phyloP scores from a whole-genome alignment of 73 alveolate genomes.

The Tetrahymena malaccensis region DNA sequence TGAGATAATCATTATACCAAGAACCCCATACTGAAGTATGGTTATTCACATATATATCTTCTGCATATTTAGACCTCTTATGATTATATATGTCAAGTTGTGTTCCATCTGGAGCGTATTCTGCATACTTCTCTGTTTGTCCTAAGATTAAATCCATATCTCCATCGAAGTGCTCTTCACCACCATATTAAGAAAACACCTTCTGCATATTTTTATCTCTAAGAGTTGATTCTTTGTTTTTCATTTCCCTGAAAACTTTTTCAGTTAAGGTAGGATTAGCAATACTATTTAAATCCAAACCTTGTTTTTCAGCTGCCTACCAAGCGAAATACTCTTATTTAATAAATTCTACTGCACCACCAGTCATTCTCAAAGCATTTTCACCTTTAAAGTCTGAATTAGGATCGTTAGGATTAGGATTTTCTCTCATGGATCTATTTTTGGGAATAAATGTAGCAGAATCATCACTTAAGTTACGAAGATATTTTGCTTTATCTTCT shows the following conservation, averaged over 20 bases:
- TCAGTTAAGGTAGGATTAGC: conserved; percentile 83
- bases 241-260: conserved; percentile 45
- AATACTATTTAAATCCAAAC: conserved; percentile 57
- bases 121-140: background rate
- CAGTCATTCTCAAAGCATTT: conserved; percentile 52
- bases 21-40: conserved; percentile 1
- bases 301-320: conserved; percentile 56
- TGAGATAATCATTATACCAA: background rate
- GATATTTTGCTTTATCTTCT: conserved; percentile 73
- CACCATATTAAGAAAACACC: conserved; percentile 60
- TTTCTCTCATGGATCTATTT: conserved; percentile 67
- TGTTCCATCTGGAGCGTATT: background rate
- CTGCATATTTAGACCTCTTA: background rate
- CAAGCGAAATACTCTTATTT: conserved; percentile 59
- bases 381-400: conserved; percentile 53
- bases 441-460: conserved; percentile 67
- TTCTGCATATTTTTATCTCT: conserved; percentile 46
- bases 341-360: conserved; percentile 45
- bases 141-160: conserved; percentile 1
- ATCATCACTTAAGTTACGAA: conserved; percentile 55
- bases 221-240: conserved; percentile 42
- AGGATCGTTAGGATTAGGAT: conserved; percentile 57
- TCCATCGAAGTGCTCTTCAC: conserved; percentile 47
- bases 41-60: background rate
- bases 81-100: background rate